phyloP scores from a whole-genome alignment of 805 yeast genomes.

The Myxozyma sirexii region DNA sequence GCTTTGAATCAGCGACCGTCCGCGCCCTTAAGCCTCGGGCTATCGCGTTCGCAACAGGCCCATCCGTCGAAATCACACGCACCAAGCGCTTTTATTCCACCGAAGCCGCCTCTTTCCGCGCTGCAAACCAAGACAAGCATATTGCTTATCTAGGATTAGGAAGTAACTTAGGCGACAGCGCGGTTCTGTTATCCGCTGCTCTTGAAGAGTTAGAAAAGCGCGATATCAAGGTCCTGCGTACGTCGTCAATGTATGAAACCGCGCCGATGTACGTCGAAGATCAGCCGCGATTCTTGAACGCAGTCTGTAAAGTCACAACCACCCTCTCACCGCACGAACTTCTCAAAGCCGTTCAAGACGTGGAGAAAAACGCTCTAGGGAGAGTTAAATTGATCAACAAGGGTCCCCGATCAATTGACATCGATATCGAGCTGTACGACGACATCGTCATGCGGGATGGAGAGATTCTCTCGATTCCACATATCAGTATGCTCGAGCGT shows the following conservation, averaged over 20 bases:
- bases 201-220: conserved; percentile 50
- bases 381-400: conserved; percentile 81
- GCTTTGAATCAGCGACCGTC: conserved; percentile 53
- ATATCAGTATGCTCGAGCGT: conserved; percentile 82
- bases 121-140: conserved; percentile 5
- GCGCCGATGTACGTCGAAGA: conserved; percentile 89
- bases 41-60: conserved; percentile 80
- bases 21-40: conserved; percentile 87
- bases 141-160: conserved; percentile 83
- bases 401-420: conserved; percentile 90
- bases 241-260: conserved; percentile 82
- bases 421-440: conserved; percentile 81
- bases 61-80: conserved; percentile 77
- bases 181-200: conserved; percentile 62
- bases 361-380: conserved; percentile 72
- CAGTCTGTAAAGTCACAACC: conserved; percentile 72
- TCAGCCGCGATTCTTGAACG: conserved; percentile 83
- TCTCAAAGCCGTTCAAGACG: conserved; percentile 62
- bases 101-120: conserved; percentile 3
- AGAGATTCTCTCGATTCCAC: conserved; percentile 72
- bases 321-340: conserved; percentile 64
- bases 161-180: conserved; percentile 75
- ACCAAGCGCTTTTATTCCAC: conserved; percentile 37
- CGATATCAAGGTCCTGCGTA: conserved; percentile 53
- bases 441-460: conserved; percentile 29